Evolutionary conservation across 306 rosid species (phyloP), one percentile per base, ranked within the genome.

Genomic region (Ammopiptanthus mongolicus): DNA sequence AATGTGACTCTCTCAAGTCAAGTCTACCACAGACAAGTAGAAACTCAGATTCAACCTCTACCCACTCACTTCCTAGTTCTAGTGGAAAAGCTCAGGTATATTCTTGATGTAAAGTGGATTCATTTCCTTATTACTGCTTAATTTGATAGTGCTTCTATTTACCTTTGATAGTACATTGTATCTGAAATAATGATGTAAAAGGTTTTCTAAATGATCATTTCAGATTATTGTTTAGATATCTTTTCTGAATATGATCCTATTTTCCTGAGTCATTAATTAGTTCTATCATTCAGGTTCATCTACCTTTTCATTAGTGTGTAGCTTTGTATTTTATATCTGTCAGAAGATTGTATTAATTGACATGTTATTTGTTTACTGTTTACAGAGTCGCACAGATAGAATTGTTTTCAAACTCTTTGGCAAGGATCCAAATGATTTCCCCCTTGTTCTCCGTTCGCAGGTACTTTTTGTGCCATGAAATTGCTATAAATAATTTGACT

Each of bases 391-490:
- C 80, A 96, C 99, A 0, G 99, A 90, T 82, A 84, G 99, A 52
- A 92, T 96, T 56, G 93, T 96, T 58, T 92, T 96, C 74, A 96
- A 96, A 80, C 91, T 96, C 62, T 96, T 92, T 52, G 99, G 99
- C 55, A 93, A 93, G 80, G 93, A 87, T 51, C 98, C 98, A 14
- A 89, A 78, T 83, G 97, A 90, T 65, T 84, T 90, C 80, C 98
- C 98, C 46, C 73, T 64, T 65, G 81, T 70, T 66, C 86, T 93
- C 76, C 90, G 97, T 50, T 73, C 91, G 12, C 91, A 93, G 97
- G 98, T 93, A 86, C 42, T 1, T 59, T 47, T 15, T 29, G 19
- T 80, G 65, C 41, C 65, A 17, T 84, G 76, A 70, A 78, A 69
- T 78, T 73, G 34, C 68, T 53, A 25, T 31, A 23, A 56, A 25